Percentiles rank a stretch among this genome's conserved stretches.
Evolutionary conservation across 306 rosid genomes (phyloP).

Genomic region (Rosa multiflora): DNA sequence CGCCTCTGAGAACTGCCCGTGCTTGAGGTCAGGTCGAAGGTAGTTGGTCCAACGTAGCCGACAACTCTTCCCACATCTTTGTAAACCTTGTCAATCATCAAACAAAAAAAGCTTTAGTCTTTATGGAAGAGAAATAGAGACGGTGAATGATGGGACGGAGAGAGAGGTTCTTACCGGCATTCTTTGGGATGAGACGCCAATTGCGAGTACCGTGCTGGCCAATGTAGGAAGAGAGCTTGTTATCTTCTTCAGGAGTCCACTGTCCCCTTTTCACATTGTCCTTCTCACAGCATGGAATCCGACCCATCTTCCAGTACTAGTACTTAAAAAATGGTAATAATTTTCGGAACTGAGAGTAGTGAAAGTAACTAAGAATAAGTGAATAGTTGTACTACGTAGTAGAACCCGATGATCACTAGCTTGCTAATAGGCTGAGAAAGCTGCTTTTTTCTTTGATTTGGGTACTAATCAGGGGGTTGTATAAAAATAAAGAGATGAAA

Average conservation of each 20-base stretch:
- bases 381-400: background rate
- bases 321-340: background rate
- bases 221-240: slow-evolving; percentile 80
- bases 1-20: slow-evolving; percentile 73
- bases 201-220: slow-evolving; percentile 65
- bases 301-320: slow-evolving; percentile 53
- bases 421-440: background rate
- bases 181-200: slow-evolving; percentile 65
- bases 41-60: slow-evolving; percentile 87
- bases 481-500: slow-evolving; percentile 19
- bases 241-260: slow-evolving; percentile 97
- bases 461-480: background rate
- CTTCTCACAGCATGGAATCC: slow-evolving; percentile 89
- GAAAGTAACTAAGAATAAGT: background rate
- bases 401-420: slow-evolving; percentile 6
- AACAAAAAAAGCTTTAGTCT: background rate
- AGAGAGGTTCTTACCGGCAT: slow-evolving; percentile 40
- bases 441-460: background rate
- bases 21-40: slow-evolving; percentile 91
- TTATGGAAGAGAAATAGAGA: no score
- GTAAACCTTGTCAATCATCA: slow-evolving; percentile 49
- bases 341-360: background rate
- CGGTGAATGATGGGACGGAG: background rate
- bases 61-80: slow-evolving; percentile 93
- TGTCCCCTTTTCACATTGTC: slow-evolving; percentile 81